Percentiles rank a stretch among this genome's conserved stretches.
These are phyloP conservation scores for Berkeleyomyces rouxiae DNA, from an alignment of 2,329 filamentous ascomycete genomes.

Conservation along the genomic window DNA sequence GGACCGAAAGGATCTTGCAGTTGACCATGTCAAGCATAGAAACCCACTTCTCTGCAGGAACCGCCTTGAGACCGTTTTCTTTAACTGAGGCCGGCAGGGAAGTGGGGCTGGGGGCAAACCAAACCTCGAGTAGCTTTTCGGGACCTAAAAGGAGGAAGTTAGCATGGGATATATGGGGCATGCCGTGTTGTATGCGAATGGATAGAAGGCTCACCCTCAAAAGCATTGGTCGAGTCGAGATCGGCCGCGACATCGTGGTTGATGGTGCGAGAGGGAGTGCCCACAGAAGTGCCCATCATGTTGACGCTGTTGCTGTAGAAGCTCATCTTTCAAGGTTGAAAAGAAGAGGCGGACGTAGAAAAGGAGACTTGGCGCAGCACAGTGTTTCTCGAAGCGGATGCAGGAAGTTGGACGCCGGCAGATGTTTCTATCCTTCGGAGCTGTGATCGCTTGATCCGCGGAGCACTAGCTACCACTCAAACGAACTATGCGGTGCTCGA, in stretches of 20 bases:
- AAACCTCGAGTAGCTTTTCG: slow-evolving; percentile 95
- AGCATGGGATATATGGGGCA: background rate
- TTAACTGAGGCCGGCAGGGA: slow-evolving; percentile 54
- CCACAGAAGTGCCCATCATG: slow-evolving; percentile 42
- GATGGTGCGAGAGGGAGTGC: slow-evolving; percentile 83
- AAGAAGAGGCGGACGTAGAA: slow-evolving; percentile 6
- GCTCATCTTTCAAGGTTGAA: slow-evolving; percentile 16
- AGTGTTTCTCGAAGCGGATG: slow-evolving; percentile 5
- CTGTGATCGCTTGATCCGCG: slow-evolving; percentile 40
- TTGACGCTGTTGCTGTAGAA: slow-evolving; percentile 11
- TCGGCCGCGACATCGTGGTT: slow-evolving; percentile 88
- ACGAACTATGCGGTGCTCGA: slow-evolving; percentile 87
- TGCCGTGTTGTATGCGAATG: background rate
- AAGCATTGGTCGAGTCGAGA: slow-evolving; percentile 87
- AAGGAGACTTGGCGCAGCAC: background rate
- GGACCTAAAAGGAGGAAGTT: slow-evolving; percentile 39
- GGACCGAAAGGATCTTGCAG: slow-evolving; percentile 90
- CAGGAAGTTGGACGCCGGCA: slow-evolving; percentile 10
- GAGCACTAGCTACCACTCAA: slow-evolving; percentile 97
- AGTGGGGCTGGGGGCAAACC: slow-evolving; percentile 73
- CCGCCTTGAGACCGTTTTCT: slow-evolving; percentile 68
- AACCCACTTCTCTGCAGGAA: slow-evolving; percentile 75
- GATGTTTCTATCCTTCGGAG: slow-evolving; percentile 7
- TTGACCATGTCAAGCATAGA: slow-evolving; percentile 96
- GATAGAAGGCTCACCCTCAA: slow-evolving; percentile 51